These are phyloP conservation scores for Ophiostoma fasciatum DNA, from an alignment of 2,329 filamentous ascomycete species.

Conservation along the genomic window DNA sequence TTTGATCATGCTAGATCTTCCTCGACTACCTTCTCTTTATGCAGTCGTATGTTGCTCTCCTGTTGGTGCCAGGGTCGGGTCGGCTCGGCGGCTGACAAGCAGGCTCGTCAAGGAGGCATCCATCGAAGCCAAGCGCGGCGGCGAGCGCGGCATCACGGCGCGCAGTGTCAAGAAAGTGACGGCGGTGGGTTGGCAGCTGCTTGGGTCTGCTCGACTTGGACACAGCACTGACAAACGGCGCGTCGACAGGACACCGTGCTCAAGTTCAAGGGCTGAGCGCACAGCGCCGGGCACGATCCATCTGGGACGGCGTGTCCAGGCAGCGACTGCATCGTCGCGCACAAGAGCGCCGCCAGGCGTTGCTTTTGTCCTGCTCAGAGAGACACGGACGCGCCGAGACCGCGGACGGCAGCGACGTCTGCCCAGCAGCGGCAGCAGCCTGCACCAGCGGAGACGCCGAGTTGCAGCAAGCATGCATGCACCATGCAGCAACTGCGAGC, in stretches of 20 bases:
- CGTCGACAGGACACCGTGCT: slow-evolving; percentile 43
- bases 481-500: no score
- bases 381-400: no score
- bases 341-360: background rate
- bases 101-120: slow-evolving; percentile 68
- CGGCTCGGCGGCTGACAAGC: background rate
- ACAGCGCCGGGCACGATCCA: no score
- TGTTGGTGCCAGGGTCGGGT: no score
- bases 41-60: slow-evolving; percentile 38
- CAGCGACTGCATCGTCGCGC: no score
- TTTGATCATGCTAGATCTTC: slow-evolving; percentile 42
- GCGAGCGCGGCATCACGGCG: slow-evolving; percentile 60
- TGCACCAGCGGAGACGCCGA: no score
- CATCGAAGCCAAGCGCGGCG: slow-evolving; percentile 59
- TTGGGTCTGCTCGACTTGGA: no score
- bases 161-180: slow-evolving; percentile 66
- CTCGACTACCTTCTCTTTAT: slow-evolving; percentile 76
- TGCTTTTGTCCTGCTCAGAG: no score
- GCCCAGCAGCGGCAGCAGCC: no score
- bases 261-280: slow-evolving; percentile 57
- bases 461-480: no score
- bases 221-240: background rate
- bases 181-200: slow-evolving; percentile 53
- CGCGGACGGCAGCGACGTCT: no score
- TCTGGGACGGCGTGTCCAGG: no score